Evolutionary conservation across 169 alveolate genomes (phyloP), one percentile per base, ranked within the genome.

Genomic region (Plasmodium billcollinsi): DNA sequence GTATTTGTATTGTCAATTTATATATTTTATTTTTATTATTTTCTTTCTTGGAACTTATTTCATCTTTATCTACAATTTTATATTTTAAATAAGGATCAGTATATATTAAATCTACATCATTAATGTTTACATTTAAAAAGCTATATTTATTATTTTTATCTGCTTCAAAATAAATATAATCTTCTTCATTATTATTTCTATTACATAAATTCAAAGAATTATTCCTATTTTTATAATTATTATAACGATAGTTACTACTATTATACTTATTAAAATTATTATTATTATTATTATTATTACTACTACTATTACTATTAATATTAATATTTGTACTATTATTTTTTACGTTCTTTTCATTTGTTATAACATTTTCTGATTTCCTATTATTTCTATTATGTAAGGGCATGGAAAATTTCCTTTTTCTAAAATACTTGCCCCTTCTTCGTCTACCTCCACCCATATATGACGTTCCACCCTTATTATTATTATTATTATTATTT

Each of bases 1-100:
- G 94, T n/a, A 98, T 94, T 69, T 97, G 97, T 2, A 95, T 94
- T 39, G 95, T 88, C 54, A 95, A 88, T 58, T 95, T 93, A 83
- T 95, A 95, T 67, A 95, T 67, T 43, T 94, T 96, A 73, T 92
- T 92, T 61, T 95, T 95, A 43, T 89, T 90, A 39, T 95, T 89
- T 63, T 92, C 91, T 47, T 67, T 65, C 11, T 74, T 74, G 24
- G 63, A 74, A 39, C 62, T 59, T 15, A 92, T 75, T 59, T 88
- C 67, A 1, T 78, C 66, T 78, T 88, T 88, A 74, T 74, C 88
- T 43, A 74, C 63, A 15, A 20, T 61, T 59, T 74, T 74, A 67
- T 74, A 74, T 33, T 74, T 74, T 66, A 74, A 18, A 52, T 39
- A 52, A 1, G 88, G 63, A 61, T 74, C 63, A 43, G 65, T 74